Conservation (phyloP, 768 basidiomycete genomes). For the Tubosaeta sp. region DNA sequence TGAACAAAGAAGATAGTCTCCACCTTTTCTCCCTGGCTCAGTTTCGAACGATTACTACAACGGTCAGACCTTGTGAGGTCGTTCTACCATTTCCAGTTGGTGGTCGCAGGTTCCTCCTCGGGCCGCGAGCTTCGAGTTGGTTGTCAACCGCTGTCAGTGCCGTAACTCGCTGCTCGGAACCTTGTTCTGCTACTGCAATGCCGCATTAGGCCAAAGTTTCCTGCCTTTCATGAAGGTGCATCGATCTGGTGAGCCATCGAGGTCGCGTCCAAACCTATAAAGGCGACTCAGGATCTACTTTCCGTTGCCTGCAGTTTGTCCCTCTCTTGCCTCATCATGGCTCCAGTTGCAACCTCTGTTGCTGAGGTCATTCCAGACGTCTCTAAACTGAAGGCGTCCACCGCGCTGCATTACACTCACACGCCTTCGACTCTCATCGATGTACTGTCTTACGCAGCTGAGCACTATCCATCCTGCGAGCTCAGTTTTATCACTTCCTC, state of each 20-base stretch:
- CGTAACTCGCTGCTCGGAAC: not conserved
- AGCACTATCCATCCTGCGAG: slow-evolving; percentile 21
- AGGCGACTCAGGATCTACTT: not conserved
- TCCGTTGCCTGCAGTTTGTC: not conserved
- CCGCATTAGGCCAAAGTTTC: not conserved
- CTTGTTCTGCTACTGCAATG: not conserved
- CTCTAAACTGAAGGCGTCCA: not conserved
- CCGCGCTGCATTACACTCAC: not conserved
- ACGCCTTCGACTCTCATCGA: slow-evolving; percentile 17
- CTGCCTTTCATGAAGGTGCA: not conserved
- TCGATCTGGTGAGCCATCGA: not conserved
- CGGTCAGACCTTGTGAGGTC: not conserved
- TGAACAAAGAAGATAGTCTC: not conserved
- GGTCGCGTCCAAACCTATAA: not conserved
- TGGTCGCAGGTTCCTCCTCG: not conserved
- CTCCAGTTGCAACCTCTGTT: not conserved
- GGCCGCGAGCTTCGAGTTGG: not conserved
- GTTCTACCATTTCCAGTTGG: not conserved
- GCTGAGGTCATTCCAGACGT: not conserved
- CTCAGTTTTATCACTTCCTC: slow-evolving; percentile 28
- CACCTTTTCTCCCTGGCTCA: not conserved
- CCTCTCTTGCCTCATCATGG: not conserved
- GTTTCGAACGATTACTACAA: not conserved
- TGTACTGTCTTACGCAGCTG: slow-evolving; percentile 19
- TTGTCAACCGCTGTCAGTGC: too few species aligned